Conservation (phyloP, 805 yeast species). For the Candida bentonensis region DNA sequence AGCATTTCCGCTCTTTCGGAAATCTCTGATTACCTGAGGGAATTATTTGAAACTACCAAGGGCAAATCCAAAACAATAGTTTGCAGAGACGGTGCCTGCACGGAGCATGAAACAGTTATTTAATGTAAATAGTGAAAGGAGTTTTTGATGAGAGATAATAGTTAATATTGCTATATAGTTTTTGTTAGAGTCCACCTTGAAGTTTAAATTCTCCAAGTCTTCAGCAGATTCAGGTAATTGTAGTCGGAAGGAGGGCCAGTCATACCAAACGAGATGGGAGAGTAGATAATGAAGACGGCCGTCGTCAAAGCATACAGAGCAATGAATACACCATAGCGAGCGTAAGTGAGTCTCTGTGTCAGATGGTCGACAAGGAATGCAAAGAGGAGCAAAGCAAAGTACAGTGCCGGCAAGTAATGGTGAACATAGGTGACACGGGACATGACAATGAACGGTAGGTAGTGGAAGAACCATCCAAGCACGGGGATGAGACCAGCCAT, state of each 20-base stretch:
- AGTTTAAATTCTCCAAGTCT: conserved; percentile 37
- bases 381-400: conserved; percentile 76
- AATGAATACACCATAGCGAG: conserved; percentile 26
- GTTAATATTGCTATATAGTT: too few species aligned
- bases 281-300: conserved; percentile 44
- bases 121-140: too few species aligned
- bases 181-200: too few species aligned
- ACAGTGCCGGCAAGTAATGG: conserved; percentile 90
- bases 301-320: conserved; percentile 36
- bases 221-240: conserved; percentile 37
- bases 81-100: conserved; percentile 8
- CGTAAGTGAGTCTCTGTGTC: conserved; percentile 22
- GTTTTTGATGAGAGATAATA: neutral
- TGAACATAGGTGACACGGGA: conserved; percentile 95
- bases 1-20: conserved; percentile 7
- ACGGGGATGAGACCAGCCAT: conserved; percentile 74
- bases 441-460: conserved; percentile 80
- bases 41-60: conserved; percentile 4
- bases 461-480: conserved; percentile 83
- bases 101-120: neutral
- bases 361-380: conserved; percentile 44
- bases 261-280: conserved; percentile 78
- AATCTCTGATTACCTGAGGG: conserved; percentile 4
- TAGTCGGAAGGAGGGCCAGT: conserved; percentile 35
- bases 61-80: conserved; percentile 3